A percentile compares a stretch with the other conserved stretches of the same genome.
These are phyloP conservation scores for Tylopilus sp. DNA, from an alignment of 768 basidiomycete genomes.

Conservation along the genomic window DNA sequence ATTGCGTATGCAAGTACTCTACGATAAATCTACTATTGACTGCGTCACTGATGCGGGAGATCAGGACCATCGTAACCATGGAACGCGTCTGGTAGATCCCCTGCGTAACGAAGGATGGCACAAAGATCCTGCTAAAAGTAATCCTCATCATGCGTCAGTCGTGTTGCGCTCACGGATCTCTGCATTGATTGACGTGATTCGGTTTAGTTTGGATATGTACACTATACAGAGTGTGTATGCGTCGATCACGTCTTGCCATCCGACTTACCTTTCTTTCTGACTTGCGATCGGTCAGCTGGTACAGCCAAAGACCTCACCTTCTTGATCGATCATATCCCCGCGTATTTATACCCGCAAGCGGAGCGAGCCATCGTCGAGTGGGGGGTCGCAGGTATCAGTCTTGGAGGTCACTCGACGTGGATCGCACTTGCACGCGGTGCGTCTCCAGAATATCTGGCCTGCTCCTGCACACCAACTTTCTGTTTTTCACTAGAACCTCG, in stretches of 20 bases:
- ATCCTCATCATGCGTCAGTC: constrained; percentile 30
- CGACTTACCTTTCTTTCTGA: neutral
- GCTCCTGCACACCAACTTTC: neutral
- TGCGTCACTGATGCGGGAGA: neutral
- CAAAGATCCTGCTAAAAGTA: constrained; percentile 19
- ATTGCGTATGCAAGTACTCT: constrained; percentile 25
- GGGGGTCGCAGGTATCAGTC: constrained; percentile 71
- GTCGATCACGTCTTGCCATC: neutral
- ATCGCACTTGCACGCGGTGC: constrained; percentile 51
- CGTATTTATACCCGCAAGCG: constrained; percentile 66
- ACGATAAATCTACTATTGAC: neutral
- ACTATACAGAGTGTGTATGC: constrained; percentile 28
- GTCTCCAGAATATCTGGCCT: neutral
- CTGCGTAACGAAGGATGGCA: constrained; percentile 26
- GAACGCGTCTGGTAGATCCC: constrained; percentile 24
- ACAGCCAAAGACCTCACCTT: constrained; percentile 75
- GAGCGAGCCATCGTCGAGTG: constrained; percentile 63
- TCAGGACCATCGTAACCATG: constrained; percentile 34
- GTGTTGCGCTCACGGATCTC: neutral
- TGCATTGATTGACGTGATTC: constrained; percentile 1
- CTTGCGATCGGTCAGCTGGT: constrained; percentile 36
- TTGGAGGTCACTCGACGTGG: constrained; percentile 88
- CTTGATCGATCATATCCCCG: constrained; percentile 75
- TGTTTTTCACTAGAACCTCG: constrained; percentile 38
- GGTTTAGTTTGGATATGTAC: constrained; percentile 29